Base-by-base conservation (phyloP, 1,139 yeast species). In the Blastobotrys malaysiensis region DNA sequence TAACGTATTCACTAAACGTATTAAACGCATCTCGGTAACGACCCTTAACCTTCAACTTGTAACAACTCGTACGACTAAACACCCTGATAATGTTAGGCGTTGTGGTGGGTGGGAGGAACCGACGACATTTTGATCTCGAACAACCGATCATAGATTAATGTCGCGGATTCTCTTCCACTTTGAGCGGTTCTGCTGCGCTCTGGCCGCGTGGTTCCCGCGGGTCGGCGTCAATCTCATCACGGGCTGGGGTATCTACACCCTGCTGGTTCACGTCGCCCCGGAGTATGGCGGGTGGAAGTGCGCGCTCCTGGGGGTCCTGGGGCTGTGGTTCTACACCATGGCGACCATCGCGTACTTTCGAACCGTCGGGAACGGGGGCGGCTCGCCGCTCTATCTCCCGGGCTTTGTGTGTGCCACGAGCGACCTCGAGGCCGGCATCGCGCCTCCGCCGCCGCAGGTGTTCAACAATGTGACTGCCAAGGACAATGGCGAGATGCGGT, bases 161-260 rank as follows among this genome's bases (percentile, higher is more conserved):
- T 22, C 46, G 19, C 43, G 55, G 24, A 45, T 55, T 5, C 26
- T 53, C 44, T 55, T 55, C 49, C 57, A 49, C 21, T 52, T 53
- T 9, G 66, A 65, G 54, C 61, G 69, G 47, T 62, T 71, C 52
- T 81, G 85, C 66, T 79, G 84, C 62, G 65, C 73, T 11, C 55
- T 83, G 46, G 76, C 83, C 2, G 68, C 77, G 16, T 64, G 79
- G 16, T 81, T 86, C 62, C 95, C 95, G 26, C 80, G 84, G 58
- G 73, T 77, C 0, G 69, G 82, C 43, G 83, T 84, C 55, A 73
- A 80, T 9, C 59, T 70, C 2, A 66, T 82, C 3, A 69, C 83
- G 49, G 58, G 80, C 0, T 87, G 95, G 90, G 81, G 87, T 0
- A 64, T 78, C 24, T 81, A 75, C 60, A 81, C 77, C 0, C 66